Conservation (phyloP, 495 filamentous ascomycete genomes). For the Annulohypoxylon moriforme region DNA sequence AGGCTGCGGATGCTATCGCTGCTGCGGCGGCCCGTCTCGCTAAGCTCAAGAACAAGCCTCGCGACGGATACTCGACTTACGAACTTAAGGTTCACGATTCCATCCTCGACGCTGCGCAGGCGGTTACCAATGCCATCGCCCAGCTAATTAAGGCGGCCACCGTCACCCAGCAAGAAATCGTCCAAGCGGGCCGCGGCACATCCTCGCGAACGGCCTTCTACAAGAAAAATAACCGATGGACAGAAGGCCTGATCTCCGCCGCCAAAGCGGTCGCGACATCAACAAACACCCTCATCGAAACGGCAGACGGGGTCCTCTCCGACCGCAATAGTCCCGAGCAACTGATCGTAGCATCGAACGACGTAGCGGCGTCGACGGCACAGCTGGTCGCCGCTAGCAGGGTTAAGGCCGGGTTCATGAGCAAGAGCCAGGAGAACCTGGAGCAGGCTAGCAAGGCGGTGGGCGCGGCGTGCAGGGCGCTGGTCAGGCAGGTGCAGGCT, state of each 20-base stretch:
- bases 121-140: conserved; percentile 95
- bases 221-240: conserved; percentile 98
- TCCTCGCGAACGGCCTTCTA: conserved; percentile 96
- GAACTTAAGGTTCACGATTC: conserved; percentile 94
- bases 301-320: conserved; percentile 93
- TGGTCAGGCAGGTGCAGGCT: conserved; percentile 92
- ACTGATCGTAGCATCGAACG: conserved; percentile 96
- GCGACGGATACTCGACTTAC: conserved; percentile 95
- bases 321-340: conserved; percentile 94
- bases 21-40: conserved; percentile 88
- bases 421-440: conserved; percentile 90
- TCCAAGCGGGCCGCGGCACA: conserved; percentile 90
- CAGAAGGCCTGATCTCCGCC: conserved; percentile 94
- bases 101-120: conserved; percentile 92
- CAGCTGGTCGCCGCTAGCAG: conserved; percentile 95
- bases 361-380: conserved; percentile 94
- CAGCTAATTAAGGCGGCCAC: conserved; percentile 97
- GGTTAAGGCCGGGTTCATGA: conserved; percentile 98
- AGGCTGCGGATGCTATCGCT: conserved; percentile 95
- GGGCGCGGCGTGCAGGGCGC: conserved; percentile 82
- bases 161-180: conserved; percentile 93
- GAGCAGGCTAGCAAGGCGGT: conserved; percentile 95
- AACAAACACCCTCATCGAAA: conserved; percentile 96
- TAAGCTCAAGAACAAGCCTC: conserved; percentile 91
- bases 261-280: conserved; percentile 93